These are phyloP conservation scores for Zygotorulaspora sp. DNA, from an alignment of 805 yeast species.

Conservation along the genomic window DNA sequence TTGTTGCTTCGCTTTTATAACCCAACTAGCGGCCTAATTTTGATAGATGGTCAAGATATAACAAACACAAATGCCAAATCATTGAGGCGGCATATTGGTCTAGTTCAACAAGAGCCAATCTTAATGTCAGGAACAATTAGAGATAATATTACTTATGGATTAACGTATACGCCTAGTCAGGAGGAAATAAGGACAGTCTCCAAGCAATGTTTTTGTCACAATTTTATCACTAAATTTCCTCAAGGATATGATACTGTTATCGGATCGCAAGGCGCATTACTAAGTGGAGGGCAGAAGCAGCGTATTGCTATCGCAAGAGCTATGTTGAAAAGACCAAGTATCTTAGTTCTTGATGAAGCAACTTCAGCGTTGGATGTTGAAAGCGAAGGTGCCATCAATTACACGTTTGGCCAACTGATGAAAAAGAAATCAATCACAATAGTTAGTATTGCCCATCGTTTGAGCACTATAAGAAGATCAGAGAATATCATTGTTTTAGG, in stretches of 20 bases:
- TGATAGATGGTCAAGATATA: slow-evolving; percentile 51
- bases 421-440: slow-evolving; percentile 62
- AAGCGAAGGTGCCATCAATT: slow-evolving; percentile 72
- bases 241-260: slow-evolving; percentile 61
- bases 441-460: slow-evolving; percentile 88
- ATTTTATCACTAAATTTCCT: slow-evolving; percentile 57
- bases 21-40: slow-evolving; percentile 44
- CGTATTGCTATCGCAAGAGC: slow-evolving; percentile 86
- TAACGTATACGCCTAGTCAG: slow-evolving; percentile 60
- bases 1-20: slow-evolving; percentile 55
- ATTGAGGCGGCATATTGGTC: slow-evolving; percentile 55
- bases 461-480: slow-evolving; percentile 84
- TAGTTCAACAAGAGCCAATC: slow-evolving; percentile 75
- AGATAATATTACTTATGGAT: slow-evolving; percentile 74
- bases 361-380: slow-evolving; percentile 82
- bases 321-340: slow-evolving; percentile 64
- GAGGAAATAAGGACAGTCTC: slow-evolving; percentile 45
- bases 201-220: slow-evolving; percentile 50
- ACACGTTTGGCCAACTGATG: slow-evolving; percentile 63
- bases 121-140: slow-evolving; percentile 75
- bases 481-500: slow-evolving; percentile 81
- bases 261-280: slow-evolving; percentile 58
- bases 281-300: slow-evolving; percentile 95
- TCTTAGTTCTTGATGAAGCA: slow-evolving; percentile 77
- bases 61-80: slow-evolving; percentile 44